Evolutionary conservation across 768 basidiomycete genomes (phyloP), one percentile per base, ranked within the genome.

Genomic region (Suillus tomentosus): DNA sequence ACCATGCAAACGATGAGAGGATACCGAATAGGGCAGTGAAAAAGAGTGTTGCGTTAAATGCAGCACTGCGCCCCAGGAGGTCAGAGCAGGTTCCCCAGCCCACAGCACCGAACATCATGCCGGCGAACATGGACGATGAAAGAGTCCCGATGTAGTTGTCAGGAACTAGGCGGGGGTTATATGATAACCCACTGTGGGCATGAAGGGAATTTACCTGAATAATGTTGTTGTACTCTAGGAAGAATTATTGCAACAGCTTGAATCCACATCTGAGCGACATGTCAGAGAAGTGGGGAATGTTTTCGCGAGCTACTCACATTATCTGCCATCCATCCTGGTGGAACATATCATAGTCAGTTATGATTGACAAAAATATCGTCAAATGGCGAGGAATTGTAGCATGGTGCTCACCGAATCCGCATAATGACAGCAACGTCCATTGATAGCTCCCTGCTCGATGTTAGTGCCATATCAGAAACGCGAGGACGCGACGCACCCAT

Each of bases 21-120:
- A 96, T 78, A 8, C 96, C 96, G 71, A 99, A 99, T 1, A 96
- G 48, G 22, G 95, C 82, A 0, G 96, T 96, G 72, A 99, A 87
- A 74, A 92, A 90, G 2, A 99, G 84, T 0, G 97, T 99, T 2
- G 88, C 85, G 67, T 98, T 97, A 80, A 99, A 99, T 0, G 96
- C 95, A 3, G 90, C 79, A 62, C 87, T 91, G 45, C 96, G 88
- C 3, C 97, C 97, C 71, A 93, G 79, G 6, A 96, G 77, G 75
- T 99, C 96, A 11, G 95, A 96, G 67, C 92, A 95, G 27, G 92
- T 89, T 63, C 96, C 96, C 95, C 96, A 95, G 5, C 90, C 92
- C 10, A 95, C 78, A 1, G 93, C 91, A 2, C 96, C 94, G 59
- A 97, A 73, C 95, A 98, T 97, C 96, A 99, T 99, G n/a, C 96